Evolutionary conservation across 116 monocot species (phyloP).

Genomic region (Papilionanthe hybrid): DNA sequence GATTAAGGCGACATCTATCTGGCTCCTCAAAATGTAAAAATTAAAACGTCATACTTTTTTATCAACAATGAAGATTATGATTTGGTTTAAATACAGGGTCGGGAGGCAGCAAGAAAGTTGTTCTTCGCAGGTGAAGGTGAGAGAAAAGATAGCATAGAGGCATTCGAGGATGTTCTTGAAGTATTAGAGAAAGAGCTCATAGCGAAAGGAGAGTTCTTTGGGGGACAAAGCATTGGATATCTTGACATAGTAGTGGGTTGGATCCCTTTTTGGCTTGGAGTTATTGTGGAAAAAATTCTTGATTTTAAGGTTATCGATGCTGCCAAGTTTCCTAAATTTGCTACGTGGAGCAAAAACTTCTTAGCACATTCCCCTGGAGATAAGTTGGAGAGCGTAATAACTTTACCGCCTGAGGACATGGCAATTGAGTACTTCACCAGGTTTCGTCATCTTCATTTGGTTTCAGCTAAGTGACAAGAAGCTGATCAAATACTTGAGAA

Average conservation of each 20-base stretch:
- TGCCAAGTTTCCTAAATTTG: neutral
- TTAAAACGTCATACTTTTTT: neutral
- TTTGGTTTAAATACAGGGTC: neutral
- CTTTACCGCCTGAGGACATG: neutral
- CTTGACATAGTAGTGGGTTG: slow-evolving; percentile 10
- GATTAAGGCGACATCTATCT: no score
- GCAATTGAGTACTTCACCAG: neutral
- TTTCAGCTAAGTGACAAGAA: no score
- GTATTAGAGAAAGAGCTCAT: neutral
- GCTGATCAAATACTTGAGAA: no score
- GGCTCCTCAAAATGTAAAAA: no score
- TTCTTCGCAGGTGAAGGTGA: neutral
- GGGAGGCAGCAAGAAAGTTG: neutral
- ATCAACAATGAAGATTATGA: neutral
- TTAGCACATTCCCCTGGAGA: neutral
- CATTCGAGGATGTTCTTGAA: neutral
- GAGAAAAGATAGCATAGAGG: neutral
- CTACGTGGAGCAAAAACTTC: no score
- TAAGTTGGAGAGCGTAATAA: neutral
- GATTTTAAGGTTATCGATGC: neutral
- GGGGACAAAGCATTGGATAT: slow-evolving; percentile 9
- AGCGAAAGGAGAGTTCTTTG: slow-evolving; percentile 13
- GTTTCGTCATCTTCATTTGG: no score
- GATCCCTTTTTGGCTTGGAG: slow-evolving; percentile 2
- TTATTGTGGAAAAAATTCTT: neutral